phyloP scores from a whole-genome alignment of 1,284 basidiomycete genomes.

The Pyrrhoderma lamaoense region DNA sequence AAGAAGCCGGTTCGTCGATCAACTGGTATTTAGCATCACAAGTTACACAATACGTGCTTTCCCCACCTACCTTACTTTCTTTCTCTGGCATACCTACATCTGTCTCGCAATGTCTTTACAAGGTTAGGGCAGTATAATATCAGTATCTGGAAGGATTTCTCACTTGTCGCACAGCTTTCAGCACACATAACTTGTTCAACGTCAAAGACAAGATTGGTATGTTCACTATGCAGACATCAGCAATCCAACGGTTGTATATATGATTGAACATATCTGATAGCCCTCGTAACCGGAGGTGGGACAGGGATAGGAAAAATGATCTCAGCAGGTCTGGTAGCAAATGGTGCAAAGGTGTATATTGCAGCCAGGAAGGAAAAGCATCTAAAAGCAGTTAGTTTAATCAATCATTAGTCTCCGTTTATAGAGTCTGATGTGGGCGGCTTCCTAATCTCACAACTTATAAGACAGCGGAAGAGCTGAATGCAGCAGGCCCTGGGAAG shows the following conservation, averaged over 20 bases:
- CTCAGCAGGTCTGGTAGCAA: slow-evolving; percentile 71
- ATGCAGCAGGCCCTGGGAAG: slow-evolving; percentile 47
- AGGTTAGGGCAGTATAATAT: neutral
- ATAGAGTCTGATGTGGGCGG: neutral
- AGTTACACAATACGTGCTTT: too few relatives aligned
- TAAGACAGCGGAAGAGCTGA: slow-evolving; percentile 55
- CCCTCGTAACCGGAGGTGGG: slow-evolving; percentile 75
- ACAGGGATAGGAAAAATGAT: slow-evolving; percentile 80
- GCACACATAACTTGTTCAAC: slow-evolving; percentile 54
- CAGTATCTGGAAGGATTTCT: neutral
- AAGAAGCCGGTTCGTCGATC: too few relatives aligned
- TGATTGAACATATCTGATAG: slow-evolving; percentile 29
- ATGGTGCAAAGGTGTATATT: slow-evolving; percentile 81
- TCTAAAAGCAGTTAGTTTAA: slow-evolving; percentile 55
- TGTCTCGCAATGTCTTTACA: neutral
- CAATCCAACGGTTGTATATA: neutral
- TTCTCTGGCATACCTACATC: too few relatives aligned
- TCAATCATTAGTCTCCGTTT: neutral
- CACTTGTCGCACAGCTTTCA: slow-evolving; percentile 51
- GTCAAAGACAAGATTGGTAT: slow-evolving; percentile 70
- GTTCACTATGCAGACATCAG: slow-evolving; percentile 20
- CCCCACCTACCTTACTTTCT: too few relatives aligned
- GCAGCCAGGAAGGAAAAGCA: slow-evolving; percentile 76
- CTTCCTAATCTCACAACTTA: neutral
- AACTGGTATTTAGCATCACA: too few relatives aligned